These are phyloP conservation scores for Barnettozyma botsteinii DNA, from an alignment of 805 yeast species.

Conservation along the genomic window DNA sequence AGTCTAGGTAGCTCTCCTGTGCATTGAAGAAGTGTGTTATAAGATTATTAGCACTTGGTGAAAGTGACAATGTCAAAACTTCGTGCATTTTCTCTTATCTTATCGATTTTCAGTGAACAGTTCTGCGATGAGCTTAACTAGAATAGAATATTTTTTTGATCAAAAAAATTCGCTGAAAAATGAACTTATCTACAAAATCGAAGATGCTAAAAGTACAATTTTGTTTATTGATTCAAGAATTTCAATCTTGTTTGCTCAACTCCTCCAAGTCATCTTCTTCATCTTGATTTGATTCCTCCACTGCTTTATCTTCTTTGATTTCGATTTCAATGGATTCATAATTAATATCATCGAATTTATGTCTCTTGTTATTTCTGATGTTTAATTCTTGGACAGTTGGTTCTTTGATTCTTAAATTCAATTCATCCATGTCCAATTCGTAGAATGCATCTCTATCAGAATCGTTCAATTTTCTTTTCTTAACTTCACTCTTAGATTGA, in stretches of 20 bases:
- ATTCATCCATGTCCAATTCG: conserved; percentile 53
- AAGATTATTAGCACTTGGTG: conserved; percentile 72
- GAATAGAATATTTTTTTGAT: background rate
- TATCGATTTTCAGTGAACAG: too few relatives aligned
- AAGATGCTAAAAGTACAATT: background rate
- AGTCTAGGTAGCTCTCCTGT: conserved; percentile 66
- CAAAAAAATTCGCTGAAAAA: too few relatives aligned
- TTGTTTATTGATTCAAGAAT: background rate
- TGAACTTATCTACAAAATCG: too few relatives aligned
- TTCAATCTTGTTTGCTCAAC: conserved; percentile 7
- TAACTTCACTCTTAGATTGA: conserved; percentile 69
- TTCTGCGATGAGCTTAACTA: too few relatives aligned
- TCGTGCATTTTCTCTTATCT: conserved; percentile 52
- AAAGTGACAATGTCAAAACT: conserved; percentile 62
- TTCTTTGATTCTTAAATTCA: conserved; percentile 61
- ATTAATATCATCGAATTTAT: conserved; percentile 73
- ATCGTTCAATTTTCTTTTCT: conserved; percentile 67
- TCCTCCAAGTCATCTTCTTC: conserved; percentile 24
- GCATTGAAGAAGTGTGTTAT: conserved; percentile 74
- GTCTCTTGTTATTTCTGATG: conserved; percentile 61
- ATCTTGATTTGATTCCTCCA: conserved; percentile 25
- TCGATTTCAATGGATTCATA: conserved; percentile 47
- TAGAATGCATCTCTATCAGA: conserved; percentile 47
- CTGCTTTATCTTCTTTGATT: conserved; percentile 12
- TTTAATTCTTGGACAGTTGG: conserved; percentile 66